These are phyloP conservation scores for Fusarium acutatum DNA, from an alignment of 2,329 filamentous ascomycete genomes.

Conservation along the genomic window DNA sequence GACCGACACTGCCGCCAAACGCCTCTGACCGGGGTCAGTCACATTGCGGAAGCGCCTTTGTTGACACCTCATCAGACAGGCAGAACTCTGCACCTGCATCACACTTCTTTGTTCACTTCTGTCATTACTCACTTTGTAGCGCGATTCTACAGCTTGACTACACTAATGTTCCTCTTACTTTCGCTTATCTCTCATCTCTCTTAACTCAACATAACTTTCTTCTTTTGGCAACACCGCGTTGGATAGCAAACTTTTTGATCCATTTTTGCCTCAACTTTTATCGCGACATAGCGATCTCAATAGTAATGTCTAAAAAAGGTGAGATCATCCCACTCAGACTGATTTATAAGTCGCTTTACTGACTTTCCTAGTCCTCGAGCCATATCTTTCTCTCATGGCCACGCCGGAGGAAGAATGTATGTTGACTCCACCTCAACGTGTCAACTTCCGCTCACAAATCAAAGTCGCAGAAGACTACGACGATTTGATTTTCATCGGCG, in stretches of 20 bases:
- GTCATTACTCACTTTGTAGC: neutral
- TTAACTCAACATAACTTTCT: neutral
- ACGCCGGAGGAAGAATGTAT: neutral
- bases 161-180: neutral
- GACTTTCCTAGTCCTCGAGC: neutral
- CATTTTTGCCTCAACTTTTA: neutral
- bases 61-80: neutral
- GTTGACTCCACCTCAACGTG: neutral
- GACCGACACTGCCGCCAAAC: neutral
- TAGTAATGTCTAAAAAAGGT: neutral
- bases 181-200: neutral
- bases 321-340: fast-evolving
- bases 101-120: neutral
- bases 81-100: neutral
- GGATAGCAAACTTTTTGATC: neutral
- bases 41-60: neutral
- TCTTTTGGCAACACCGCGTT: neutral
- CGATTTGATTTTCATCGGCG: slow-evolving; percentile 1
- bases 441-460: neutral
- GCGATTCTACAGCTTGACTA: neutral
- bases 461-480: neutral
- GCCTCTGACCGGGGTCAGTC: neutral
- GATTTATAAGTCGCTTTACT: neutral
- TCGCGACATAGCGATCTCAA: neutral
- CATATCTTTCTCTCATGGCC: neutral